These are phyloP conservation scores for Hyphopichia wangnamkhiaoensis DNA, from an alignment of 1,139 yeast species.

Conservation along the genomic window DNA sequence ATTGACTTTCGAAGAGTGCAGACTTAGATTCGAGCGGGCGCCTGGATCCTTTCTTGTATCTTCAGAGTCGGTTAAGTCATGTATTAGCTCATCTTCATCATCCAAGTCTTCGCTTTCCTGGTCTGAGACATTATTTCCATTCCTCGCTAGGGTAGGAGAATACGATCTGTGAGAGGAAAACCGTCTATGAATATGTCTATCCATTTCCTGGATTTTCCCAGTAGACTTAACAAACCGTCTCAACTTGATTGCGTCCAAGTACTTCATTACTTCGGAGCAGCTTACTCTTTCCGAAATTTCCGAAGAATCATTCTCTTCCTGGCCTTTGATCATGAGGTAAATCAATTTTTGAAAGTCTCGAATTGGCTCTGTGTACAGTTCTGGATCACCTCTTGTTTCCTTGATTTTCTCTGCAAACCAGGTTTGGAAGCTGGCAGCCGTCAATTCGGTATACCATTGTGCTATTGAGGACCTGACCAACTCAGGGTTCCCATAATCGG, in stretches of 20 bases:
- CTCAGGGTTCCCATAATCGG: conserved; percentile 38
- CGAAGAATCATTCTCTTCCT: conserved; percentile 8
- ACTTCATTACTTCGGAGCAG: conserved; percentile 18
- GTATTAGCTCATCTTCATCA: conserved; percentile 6
- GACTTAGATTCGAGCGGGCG: background rate
- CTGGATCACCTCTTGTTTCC: conserved; percentile 8
- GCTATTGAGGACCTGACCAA: conserved; percentile 26
- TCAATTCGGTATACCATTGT: conserved; percentile 30
- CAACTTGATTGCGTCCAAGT: conserved; percentile 9
- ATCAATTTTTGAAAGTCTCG: conserved; percentile 24
- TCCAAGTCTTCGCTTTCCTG: background rate
- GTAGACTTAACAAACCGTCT: conserved; percentile 5
- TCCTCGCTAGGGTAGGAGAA: conserved; percentile 5
- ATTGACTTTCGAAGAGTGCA: background rate
- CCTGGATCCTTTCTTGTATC: no score
- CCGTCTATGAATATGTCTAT: conserved; percentile 5
- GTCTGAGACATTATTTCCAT: background rate
- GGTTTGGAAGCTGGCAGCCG: conserved; percentile 17
- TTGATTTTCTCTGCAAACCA: conserved; percentile 25
- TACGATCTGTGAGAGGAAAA: conserved; percentile 7
- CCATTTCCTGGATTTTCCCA: background rate
- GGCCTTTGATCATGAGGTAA: conserved; percentile 36
- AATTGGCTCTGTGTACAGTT: conserved; percentile 9
- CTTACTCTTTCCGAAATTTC: conserved; percentile 10
- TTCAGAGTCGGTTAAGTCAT: conserved; percentile 6